phyloP scores from a whole-genome alignment of 1,139 yeast species.

The Hyphopichia buzzinii region DNA sequence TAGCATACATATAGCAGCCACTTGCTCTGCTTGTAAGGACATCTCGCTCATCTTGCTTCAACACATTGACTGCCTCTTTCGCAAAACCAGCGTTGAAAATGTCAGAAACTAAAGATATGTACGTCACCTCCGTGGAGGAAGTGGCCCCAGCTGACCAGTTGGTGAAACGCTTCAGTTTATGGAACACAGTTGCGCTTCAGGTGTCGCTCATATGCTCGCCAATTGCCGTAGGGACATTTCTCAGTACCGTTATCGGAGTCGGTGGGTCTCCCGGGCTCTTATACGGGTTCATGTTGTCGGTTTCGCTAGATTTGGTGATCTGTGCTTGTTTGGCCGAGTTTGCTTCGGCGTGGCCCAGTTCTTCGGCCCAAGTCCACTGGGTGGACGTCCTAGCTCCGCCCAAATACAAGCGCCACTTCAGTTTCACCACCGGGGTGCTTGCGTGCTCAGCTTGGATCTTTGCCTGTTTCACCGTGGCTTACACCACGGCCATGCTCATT shows the following conservation, averaged over 20 bases:
- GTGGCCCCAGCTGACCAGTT: conserved; percentile 5
- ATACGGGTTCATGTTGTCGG: conserved; percentile 22
- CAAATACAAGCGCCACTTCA: conserved; percentile 17
- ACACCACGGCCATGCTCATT: conserved; percentile 43
- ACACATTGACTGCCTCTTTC: too few species aligned
- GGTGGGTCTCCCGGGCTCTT: conserved; percentile 26
- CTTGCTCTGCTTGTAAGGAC: too few species aligned
- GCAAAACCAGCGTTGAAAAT: too few species aligned
- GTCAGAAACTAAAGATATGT: too few species aligned
- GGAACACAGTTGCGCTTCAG: conserved; percentile 23
- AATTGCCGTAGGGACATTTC: conserved; percentile 24
- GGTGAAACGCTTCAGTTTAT: conserved; percentile 20
- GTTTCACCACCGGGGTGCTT: conserved; percentile 47
- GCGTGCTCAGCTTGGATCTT: conserved; percentile 54
- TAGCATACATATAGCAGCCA: too few species aligned
- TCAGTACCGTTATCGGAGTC: conserved; percentile 24
- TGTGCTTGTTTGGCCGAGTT: conserved; percentile 26
- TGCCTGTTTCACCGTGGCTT: conserved; percentile 29
- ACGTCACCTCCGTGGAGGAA: background rate
- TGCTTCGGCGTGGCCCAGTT: conserved; percentile 27
- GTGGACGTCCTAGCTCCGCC: conserved; percentile 23
- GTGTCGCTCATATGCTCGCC: conserved; percentile 24
- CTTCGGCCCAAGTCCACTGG: conserved; percentile 32
- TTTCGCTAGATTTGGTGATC: conserved; percentile 18
- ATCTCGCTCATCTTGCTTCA: too few species aligned